Conservation (phyloP, 1,284 basidiomycete genomes). For the Microbotryum scabiosae region DNA sequence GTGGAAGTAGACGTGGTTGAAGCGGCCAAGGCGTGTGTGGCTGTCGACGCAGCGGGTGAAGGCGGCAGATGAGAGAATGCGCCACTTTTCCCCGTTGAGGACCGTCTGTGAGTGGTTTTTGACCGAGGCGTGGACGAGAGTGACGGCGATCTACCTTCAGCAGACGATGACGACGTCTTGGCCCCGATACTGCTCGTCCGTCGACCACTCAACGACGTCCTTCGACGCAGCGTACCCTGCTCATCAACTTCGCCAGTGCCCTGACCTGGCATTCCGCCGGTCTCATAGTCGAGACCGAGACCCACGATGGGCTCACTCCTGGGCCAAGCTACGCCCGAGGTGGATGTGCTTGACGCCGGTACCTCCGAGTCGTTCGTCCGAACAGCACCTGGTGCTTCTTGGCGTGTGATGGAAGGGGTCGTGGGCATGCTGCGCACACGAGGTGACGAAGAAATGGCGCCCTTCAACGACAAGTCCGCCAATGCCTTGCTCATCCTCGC, state of each 20-base stretch:
- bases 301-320: neutral
- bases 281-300: slow-evolving; percentile 21
- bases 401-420: no score
- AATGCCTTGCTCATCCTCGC: neutral
- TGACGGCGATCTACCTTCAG: no score
- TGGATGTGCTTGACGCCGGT: no score
- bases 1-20: neutral
- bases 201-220: slow-evolving; percentile 12
- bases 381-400: no score
- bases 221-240: neutral
- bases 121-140: no score
- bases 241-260: slow-evolving; percentile 5
- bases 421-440: no score
- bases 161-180: neutral
- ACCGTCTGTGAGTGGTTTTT: slow-evolving; percentile 1
- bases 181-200: slow-evolving; percentile 12
- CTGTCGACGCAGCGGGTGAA: slow-evolving; percentile 47
- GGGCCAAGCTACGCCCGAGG: no score
- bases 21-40: slow-evolving; percentile 57
- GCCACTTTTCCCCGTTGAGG: slow-evolving; percentile 17
- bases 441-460: no score
- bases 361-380: no score
- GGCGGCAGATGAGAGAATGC: slow-evolving; percentile 26
- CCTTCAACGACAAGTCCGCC: no score
- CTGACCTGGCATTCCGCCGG: neutral